Evolutionary conservation across 2,329 filamentous ascomycete genomes (phyloP).

Genomic region (Sclerotinia nivalis): DNA sequence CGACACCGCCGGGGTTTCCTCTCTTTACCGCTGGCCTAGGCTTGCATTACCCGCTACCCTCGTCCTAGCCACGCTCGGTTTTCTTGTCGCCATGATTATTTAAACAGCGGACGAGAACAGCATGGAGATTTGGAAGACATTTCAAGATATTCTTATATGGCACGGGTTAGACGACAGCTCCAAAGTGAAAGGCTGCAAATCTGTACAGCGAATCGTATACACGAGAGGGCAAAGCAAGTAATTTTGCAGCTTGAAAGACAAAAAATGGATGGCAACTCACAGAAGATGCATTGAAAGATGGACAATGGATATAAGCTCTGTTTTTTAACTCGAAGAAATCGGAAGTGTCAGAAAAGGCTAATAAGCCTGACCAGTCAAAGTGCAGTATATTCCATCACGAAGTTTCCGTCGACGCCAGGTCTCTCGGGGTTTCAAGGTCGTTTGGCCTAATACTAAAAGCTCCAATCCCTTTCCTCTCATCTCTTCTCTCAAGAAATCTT

Average conservation of each 20-base stretch:
- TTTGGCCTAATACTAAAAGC: neutral
- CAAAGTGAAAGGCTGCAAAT: too few species aligned
- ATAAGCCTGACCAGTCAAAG: neutral
- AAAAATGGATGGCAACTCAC: neutral
- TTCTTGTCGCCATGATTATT: neutral
- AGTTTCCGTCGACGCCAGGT: neutral
- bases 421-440: neutral
- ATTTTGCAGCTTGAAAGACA: neutral
- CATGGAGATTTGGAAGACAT: neutral
- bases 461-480: slow-evolving; percentile 18
- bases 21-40: neutral
- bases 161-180: neutral
- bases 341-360: neutral
- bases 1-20: too few species aligned
- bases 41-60: neutral
- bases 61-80: accelerated
- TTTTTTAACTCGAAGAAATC: neutral
- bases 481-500: slow-evolving; percentile 21
- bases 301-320: too few species aligned
- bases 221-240: neutral
- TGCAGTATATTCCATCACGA: neutral
- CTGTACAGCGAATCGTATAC: neutral
- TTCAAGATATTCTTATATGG: too few species aligned
- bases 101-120: neutral
- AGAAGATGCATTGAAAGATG: accelerated